phyloP scores from a whole-genome alignment of 1,139 yeast species.

The Lodderomyces metapsilosis region DNA sequence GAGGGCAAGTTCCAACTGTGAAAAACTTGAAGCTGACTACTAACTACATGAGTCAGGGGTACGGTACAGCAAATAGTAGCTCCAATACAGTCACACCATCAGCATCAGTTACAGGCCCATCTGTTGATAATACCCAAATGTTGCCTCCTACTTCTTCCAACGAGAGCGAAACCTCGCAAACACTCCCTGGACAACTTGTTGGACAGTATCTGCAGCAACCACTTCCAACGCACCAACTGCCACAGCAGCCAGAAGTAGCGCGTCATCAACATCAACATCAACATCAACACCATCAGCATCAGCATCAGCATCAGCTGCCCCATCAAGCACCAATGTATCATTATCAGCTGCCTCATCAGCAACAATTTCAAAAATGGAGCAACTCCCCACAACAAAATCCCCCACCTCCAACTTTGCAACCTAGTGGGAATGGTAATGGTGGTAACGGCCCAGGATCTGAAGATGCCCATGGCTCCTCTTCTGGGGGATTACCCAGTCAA shows the following conservation, averaged over 20 bases:
- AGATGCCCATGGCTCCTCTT: not conserved
- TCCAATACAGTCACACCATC: conserved; percentile 6
- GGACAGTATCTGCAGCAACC: conserved; percentile 5
- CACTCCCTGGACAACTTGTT: not conserved
- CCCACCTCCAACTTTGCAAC: not conserved
- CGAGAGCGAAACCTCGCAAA: not conserved
- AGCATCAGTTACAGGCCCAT: not conserved
- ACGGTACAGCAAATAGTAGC: not conserved
- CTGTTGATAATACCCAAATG: not conserved
- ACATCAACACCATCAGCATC: conserved; percentile 10
- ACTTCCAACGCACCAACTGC: conserved; percentile 6
- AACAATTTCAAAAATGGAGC: conserved; percentile 1
- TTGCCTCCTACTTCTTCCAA: not conserved
- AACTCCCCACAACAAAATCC: conserved; percentile 2
- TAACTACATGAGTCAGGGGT: not conserved
- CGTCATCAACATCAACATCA: conserved; percentile 7
- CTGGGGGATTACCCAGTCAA: not conserved
- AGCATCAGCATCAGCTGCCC: conserved; percentile 8
- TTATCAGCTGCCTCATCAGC: conserved; percentile 1
- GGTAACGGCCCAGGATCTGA: not conserved
- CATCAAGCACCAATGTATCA: conserved; percentile 7
- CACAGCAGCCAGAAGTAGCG: not conserved
- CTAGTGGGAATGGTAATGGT: not conserved
- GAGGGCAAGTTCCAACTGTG: not conserved
- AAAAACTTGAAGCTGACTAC: not conserved